Conservation (phyloP, 2,329 filamentous ascomycete genomes). For the Epichloe glyceriae region DNA sequence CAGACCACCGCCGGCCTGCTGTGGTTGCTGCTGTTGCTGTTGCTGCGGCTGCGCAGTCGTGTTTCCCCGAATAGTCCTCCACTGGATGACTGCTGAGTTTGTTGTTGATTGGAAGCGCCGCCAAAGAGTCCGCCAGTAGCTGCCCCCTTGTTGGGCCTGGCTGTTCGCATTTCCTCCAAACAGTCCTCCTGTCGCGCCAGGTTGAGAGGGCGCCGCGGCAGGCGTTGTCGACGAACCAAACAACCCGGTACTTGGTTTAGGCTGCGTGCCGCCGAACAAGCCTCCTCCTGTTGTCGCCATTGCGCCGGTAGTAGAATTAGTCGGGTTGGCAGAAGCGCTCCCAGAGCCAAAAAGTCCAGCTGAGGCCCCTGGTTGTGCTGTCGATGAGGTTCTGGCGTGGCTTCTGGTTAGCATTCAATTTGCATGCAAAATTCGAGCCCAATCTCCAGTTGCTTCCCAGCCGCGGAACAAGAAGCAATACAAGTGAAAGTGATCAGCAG, state of each 20-base stretch:
- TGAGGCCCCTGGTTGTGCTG: constrained; percentile 21
- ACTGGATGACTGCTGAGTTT: constrained; percentile 11
- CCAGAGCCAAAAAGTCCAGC: constrained; percentile 25
- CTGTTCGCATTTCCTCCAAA: constrained; percentile 16
- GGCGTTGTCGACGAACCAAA: constrained; percentile 18
- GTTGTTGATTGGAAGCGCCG: constrained; percentile 12
- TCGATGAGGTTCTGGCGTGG: constrained; percentile 12
- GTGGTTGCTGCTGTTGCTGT: constrained; percentile 14
- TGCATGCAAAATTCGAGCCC: neutral
- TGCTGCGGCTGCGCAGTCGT: constrained; percentile 13
- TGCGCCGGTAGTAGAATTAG: constrained; percentile 15
- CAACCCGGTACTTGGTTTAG: constrained; percentile 15
- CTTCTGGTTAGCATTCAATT: neutral
- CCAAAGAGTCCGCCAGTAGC: constrained; percentile 4
- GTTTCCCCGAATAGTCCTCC: constrained; percentile 21
- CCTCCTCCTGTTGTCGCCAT: constrained; percentile 26
- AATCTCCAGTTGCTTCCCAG: neutral
- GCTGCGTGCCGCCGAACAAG: constrained; percentile 21
- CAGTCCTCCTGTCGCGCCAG: constrained; percentile 10
- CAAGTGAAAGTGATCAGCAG: neutral
- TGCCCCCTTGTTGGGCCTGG: neutral
- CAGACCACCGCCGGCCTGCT: constrained; percentile 16
- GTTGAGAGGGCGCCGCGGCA: constrained; percentile 11
- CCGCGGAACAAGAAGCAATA: neutral
- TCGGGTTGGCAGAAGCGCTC: constrained; percentile 14